phyloP scores from a whole-genome alignment of 2,329 filamentous ascomycete species.

The Ophioceras dolichostomum region DNA sequence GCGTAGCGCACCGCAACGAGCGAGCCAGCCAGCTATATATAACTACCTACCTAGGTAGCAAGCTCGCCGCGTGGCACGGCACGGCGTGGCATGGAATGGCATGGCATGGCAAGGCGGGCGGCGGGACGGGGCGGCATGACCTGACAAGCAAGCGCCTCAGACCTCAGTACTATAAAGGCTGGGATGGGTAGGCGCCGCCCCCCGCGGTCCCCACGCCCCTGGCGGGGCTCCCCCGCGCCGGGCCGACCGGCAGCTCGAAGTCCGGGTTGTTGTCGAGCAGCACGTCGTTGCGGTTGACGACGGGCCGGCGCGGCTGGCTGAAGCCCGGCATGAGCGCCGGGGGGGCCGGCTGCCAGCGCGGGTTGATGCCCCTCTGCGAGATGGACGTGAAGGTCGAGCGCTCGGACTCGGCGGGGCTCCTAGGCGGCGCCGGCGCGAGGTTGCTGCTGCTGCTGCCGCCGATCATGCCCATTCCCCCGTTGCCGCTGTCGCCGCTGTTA shows the following conservation, averaged over 20 bases:
- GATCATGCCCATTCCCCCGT: slow-evolving; percentile 19
- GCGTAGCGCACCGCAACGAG: too few species aligned
- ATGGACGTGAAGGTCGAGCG: slow-evolving; percentile 82
- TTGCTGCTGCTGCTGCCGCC: slow-evolving; percentile 25
- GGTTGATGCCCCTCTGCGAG: slow-evolving; percentile 78
- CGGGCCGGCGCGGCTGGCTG: slow-evolving; percentile 24
- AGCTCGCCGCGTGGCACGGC: too few species aligned
- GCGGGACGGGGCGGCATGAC: too few species aligned
- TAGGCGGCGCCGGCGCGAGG: slow-evolving; percentile 15
- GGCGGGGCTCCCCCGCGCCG: too few species aligned
- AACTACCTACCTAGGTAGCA: too few species aligned
- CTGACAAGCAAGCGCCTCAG: too few species aligned
- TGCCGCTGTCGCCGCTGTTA: slow-evolving; percentile 21
- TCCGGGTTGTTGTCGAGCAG: slow-evolving; percentile 74
- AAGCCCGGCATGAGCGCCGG: slow-evolving; percentile 28
- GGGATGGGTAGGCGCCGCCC: too few species aligned
- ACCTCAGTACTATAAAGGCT: too few species aligned
- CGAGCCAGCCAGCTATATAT: too few species aligned
- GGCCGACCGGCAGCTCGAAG: slow-evolving; percentile 67
- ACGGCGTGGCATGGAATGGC: too few species aligned
- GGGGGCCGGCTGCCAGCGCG: slow-evolving; percentile 61
- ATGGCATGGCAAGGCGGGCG: too few species aligned
- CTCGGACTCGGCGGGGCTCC: slow-evolving; percentile 68
- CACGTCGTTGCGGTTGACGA: slow-evolving; percentile 54
- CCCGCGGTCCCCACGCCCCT: neutral